Conservation (phyloP, 2,329 filamentous ascomycete species). For the Pseudogymnoascus sp. region DNA sequence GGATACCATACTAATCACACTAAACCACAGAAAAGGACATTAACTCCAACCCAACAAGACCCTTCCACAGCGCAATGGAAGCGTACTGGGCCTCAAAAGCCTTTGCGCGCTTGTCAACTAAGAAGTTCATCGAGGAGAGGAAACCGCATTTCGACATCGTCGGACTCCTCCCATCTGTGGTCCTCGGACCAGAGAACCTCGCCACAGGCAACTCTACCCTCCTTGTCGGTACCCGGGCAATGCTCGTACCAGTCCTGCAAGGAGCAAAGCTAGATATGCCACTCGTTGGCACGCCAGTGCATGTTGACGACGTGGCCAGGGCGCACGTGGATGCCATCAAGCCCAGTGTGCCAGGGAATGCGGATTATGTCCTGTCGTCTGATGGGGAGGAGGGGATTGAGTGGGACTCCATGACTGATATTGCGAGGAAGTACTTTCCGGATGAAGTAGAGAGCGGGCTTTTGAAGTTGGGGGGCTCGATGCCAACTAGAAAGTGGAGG, state of each 20-base stretch:
- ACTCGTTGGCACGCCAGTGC: conserved; percentile 3
- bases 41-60: background rate
- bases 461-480: conserved; percentile 26
- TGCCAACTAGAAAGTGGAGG: conserved; percentile 26
- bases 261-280: background rate
- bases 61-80: conserved; percentile 14
- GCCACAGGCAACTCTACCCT: background rate
- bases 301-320: conserved; percentile 7
- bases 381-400: conserved; percentile 20
- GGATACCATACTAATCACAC: background rate
- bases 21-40: background rate
- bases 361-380: background rate
- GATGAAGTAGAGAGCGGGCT: conserved; percentile 25
- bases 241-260: background rate
- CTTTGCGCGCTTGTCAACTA: conserved; percentile 18
- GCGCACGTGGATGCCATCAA: conserved; percentile 10
- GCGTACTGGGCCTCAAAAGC: conserved; percentile 24
- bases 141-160: conserved; percentile 6
- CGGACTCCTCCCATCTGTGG: conserved; percentile 3
- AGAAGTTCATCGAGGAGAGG: conserved; percentile 13
- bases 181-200: conserved; percentile 5
- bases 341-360: background rate
- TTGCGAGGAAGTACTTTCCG: conserved; percentile 30
- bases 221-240: background rate
- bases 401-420: conserved; percentile 35